Percentiles rank a stretch among this genome's conserved stretches.
Conservation (phyloP, 306 rosid species). For the Quercus glauca region DNA sequence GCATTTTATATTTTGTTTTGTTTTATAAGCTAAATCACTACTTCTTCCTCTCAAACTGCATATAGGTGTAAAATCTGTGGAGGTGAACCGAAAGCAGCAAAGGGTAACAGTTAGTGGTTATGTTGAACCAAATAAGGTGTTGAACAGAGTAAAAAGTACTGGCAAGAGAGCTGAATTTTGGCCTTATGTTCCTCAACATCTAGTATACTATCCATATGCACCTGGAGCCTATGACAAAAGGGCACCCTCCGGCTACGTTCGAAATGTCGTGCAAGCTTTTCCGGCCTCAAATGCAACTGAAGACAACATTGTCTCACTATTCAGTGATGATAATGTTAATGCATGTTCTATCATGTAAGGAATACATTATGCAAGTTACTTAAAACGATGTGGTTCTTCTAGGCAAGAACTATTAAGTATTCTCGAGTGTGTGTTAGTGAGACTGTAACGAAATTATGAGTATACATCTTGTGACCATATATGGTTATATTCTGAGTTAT, state of each 20-base stretch:
- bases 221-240: conserved; percentile 71
- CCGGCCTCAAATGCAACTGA: conserved; percentile 43
- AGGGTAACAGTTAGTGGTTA: conserved; percentile 67
- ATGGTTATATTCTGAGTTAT: too few species aligned
- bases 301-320: conserved; percentile 53
- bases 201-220: conserved; percentile 59
- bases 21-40: too few species aligned
- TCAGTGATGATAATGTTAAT: conserved; percentile 86
- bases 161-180: conserved; percentile 85
- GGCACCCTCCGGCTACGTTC: conserved; percentile 74
- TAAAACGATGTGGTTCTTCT: conserved; percentile 6
- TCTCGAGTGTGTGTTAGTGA: conserved; percentile 8
- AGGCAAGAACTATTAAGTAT: neutral
- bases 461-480: neutral
- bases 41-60: neutral
- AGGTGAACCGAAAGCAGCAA: conserved; percentile 79
- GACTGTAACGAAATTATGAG: neutral
- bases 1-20: too few species aligned
- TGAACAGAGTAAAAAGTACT: conserved; percentile 61
- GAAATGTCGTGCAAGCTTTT: conserved; percentile 50
- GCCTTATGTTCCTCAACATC: conserved; percentile 86
- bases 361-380: neutral
- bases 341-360: conserved; percentile 76
- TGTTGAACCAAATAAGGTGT: conserved; percentile 78
- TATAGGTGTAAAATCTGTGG: conserved; percentile 74